Evolutionary conservation across 768 basidiomycete genomes (phyloP).

Genomic region (Pisolithus sp.): DNA sequence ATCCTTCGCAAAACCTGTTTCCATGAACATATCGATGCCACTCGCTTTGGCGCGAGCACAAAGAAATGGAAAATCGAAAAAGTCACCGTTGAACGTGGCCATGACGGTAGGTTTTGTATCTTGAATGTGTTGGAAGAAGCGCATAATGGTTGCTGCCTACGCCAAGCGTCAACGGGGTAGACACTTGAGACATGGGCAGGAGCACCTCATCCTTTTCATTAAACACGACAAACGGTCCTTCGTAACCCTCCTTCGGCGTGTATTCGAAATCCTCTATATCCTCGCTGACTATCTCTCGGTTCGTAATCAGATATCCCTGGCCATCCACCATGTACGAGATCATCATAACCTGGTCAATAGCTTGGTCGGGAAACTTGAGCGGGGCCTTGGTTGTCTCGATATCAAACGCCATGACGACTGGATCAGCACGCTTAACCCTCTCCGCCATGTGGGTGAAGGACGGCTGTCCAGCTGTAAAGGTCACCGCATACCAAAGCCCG

Average conservation of each 20-base stretch:
- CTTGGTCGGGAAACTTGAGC: constrained; percentile 96
- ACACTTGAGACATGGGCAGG: background rate
- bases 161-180: background rate
- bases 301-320: constrained; percentile 95
- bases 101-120: constrained; percentile 94
- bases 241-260: constrained; percentile 96
- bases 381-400: constrained; percentile 99
- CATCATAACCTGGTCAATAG: constrained; percentile 99
- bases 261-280: constrained; percentile 99
- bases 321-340: constrained; percentile 99
- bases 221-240: constrained; percentile 92
- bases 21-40: constrained; percentile 94
- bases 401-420: constrained; percentile 98
- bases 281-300: constrained; percentile 93
- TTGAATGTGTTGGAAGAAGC: constrained; percentile 92
- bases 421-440: constrained; percentile 96
- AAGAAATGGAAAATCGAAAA: constrained; percentile 98
- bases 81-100: constrained; percentile 98
- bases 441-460: constrained; percentile 64
- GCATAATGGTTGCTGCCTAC: constrained; percentile 71
- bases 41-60: constrained; percentile 77
- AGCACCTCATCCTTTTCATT: constrained; percentile 89
- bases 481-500: constrained; percentile 94
- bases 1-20: constrained; percentile 90
- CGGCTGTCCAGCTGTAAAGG: constrained; percentile 77